Percentiles rank a stretch among this genome's conserved stretches.
These are phyloP conservation scores for Penicillium coffeae DNA, from an alignment of 495 filamentous ascomycete genomes.

Conservation along the genomic window DNA sequence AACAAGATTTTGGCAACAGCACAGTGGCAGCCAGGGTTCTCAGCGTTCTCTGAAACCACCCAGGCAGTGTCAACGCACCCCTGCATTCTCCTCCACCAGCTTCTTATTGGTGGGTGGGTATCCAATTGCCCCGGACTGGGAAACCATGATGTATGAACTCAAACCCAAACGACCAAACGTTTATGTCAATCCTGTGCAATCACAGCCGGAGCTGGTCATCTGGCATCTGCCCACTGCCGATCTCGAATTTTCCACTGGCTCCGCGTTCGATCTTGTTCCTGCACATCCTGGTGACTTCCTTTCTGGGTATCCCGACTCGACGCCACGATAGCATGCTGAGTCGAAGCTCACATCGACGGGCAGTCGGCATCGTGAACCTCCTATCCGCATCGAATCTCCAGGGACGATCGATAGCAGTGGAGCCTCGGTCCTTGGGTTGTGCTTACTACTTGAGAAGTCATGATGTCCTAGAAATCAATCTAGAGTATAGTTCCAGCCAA, in stretches of 20 bases:
- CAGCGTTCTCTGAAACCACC: not conserved
- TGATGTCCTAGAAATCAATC: not conserved
- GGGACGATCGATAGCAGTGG: too few species aligned
- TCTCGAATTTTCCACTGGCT: slow-evolving; percentile 3
- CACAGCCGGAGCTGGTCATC: not conserved
- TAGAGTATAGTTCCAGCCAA: not conserved
- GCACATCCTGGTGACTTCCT: not conserved
- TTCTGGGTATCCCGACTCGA: not conserved
- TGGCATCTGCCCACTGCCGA: not conserved
- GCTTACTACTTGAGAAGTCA: not conserved
- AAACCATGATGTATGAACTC: slow-evolving; percentile 12
- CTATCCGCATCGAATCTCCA: too few species aligned
- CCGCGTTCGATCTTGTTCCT: slow-evolving; percentile 3
- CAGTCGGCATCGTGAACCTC: not conserved
- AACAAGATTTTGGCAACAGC: too few species aligned
- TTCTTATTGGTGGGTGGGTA: slow-evolving; percentile 4
- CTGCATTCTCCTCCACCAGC: not conserved
- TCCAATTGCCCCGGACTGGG: not conserved
- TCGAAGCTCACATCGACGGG: not conserved
- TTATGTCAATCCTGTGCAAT: slow-evolving; percentile 3
- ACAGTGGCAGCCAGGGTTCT: not conserved
- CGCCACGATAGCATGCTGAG: not conserved
- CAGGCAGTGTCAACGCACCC: not conserved
- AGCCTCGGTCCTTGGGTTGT: not conserved
- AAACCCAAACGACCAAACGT: not conserved